Evolutionary conservation across 2,329 filamentous ascomycete genomes (phyloP).

Genomic region (Raffaelea arxii): DNA sequence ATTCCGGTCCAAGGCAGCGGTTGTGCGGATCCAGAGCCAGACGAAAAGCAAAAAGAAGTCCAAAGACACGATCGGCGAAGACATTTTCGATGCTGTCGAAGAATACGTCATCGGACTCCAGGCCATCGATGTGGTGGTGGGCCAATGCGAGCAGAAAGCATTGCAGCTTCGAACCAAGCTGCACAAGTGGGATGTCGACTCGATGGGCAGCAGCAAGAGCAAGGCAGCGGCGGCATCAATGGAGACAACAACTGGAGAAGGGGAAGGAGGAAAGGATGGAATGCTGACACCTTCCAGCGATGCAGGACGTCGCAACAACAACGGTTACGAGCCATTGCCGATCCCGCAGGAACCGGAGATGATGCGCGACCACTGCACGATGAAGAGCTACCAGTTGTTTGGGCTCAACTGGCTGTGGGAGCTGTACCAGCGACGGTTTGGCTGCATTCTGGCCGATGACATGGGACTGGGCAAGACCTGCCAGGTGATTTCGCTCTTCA

Average conservation of each 20-base stretch:
- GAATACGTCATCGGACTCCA: slow-evolving; percentile 73
- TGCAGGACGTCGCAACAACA: slow-evolving; percentile 15
- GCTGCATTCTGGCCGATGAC: slow-evolving; percentile 90
- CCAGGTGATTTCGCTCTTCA: slow-evolving; percentile 87
- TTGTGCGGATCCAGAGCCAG: slow-evolving; percentile 45
- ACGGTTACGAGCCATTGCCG: slow-evolving; percentile 26
- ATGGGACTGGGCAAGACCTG: slow-evolving; percentile 97
- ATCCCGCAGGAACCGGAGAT: slow-evolving; percentile 57
- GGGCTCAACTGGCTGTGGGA: slow-evolving; percentile 91
- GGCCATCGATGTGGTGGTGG: slow-evolving; percentile 74
- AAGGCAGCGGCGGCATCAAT: too few relatives aligned
- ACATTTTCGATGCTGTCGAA: slow-evolving; percentile 42
- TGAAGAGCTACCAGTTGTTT: slow-evolving; percentile 92
- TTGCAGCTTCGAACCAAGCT: slow-evolving; percentile 40
- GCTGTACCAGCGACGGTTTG: slow-evolving; percentile 68
- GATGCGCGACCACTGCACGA: slow-evolving; percentile 64
- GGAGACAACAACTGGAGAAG: too few relatives aligned
- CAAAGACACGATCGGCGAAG: slow-evolving; percentile 40
- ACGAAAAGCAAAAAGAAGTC: slow-evolving; percentile 28
- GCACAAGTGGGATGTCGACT: slow-evolving; percentile 38
- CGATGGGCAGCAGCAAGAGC: slow-evolving; percentile 27
- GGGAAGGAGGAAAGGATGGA: too few relatives aligned
- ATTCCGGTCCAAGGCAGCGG: slow-evolving; percentile 56
- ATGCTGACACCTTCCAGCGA: slow-evolving; percentile 32
- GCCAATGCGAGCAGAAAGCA: slow-evolving; percentile 63